These are phyloP conservation scores for Trichoderma polysporum DNA, from an alignment of 2,329 filamentous ascomycete genomes.

Conservation along the genomic window DNA sequence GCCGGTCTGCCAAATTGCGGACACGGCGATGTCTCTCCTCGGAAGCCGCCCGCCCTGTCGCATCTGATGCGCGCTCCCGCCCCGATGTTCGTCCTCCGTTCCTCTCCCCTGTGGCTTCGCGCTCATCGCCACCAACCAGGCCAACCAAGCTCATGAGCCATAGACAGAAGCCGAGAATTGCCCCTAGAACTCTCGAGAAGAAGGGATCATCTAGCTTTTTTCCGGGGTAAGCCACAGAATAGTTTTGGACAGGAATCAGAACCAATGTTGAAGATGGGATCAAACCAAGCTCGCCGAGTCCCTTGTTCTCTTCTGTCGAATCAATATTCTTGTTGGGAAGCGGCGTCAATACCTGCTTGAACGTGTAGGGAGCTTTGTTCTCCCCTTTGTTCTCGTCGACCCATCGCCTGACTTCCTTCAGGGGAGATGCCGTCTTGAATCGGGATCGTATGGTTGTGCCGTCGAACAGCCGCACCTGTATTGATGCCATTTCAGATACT, in stretches of 20 bases:
- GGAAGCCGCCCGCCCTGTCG: constrained; percentile 22
- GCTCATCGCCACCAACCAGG: constrained; percentile 23
- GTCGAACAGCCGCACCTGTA: constrained; percentile 82
- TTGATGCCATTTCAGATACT: constrained; percentile 43
- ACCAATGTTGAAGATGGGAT: constrained; percentile 80
- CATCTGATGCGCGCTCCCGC: not conserved
- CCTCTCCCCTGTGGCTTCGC: constrained; percentile 14
- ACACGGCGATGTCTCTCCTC: constrained; percentile 29
- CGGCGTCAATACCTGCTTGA: constrained; percentile 81
- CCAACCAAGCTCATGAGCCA: constrained; percentile 39
- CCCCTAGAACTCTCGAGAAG: constrained; percentile 32
- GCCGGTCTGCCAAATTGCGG: constrained; percentile 51
- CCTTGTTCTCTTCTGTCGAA: constrained; percentile 69
- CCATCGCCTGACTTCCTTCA: constrained; percentile 73
- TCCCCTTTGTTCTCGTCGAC: constrained; percentile 64
- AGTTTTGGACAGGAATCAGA: constrained; percentile 65
- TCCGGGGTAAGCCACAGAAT: constrained; percentile 42
- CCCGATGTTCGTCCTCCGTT: not conserved
- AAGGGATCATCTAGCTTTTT: constrained; percentile 27
- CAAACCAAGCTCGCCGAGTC: constrained; percentile 68
- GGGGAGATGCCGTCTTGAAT: constrained; percentile 64
- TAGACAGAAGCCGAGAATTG: constrained; percentile 36
- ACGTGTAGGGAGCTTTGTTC: constrained; percentile 67
- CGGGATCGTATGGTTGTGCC: constrained; percentile 73
- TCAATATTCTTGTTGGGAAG: constrained; percentile 73